Base-by-base conservation (phyloP, 1,284 basidiomycete species). In the Nidula niveotomentosa region DNA sequence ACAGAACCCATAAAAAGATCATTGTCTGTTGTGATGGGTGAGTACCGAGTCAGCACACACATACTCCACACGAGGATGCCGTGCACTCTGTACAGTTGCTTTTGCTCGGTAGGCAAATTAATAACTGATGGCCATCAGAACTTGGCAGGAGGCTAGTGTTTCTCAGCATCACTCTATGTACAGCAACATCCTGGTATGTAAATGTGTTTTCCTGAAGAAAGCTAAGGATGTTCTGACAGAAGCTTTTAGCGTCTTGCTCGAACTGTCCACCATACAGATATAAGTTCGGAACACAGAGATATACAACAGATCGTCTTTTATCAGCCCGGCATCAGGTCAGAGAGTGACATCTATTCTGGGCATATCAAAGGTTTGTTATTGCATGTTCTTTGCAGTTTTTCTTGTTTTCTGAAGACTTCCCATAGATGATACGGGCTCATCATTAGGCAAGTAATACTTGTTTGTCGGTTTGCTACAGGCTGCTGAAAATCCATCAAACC, bases 1-100 rank as follows among this genome's bases (percentile, higher is more conserved):
- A 55, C 37, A 68, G 63, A 49, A 62, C 71, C 6, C 77, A 71
- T 59, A 88, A 88, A 63, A 73, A 85, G 53, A 81, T 88, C 39
- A 73, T 89, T 46, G 75, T 90, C 30, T 88, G 86, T 58, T 90
- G 88, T 60, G 87, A 90, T 63, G 87, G 88, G 87, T 85, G 56
- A 59, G 78, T 65, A 18, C 18, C 45, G 10, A 23, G 12, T 23
- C 23, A 23, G 23, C 4, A 23, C 4, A 4, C 4, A 23, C 4
- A 4, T 23, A 23, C 2, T 23, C 23, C 23, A 4, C 23, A 4
- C 23, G 23, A 23, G 23, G 23, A 23, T 23, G 23, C 23, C 23
- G 23, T 23, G 36, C 8, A 15, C 8, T 35, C 43, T 8, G 2
- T 35, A 17, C 34, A 23, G 23, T 23, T 34, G 17, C 36, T 49